Conservation (phyloP, 495 filamentous ascomycete species). For the Aspergillus coremiiformis region DNA sequence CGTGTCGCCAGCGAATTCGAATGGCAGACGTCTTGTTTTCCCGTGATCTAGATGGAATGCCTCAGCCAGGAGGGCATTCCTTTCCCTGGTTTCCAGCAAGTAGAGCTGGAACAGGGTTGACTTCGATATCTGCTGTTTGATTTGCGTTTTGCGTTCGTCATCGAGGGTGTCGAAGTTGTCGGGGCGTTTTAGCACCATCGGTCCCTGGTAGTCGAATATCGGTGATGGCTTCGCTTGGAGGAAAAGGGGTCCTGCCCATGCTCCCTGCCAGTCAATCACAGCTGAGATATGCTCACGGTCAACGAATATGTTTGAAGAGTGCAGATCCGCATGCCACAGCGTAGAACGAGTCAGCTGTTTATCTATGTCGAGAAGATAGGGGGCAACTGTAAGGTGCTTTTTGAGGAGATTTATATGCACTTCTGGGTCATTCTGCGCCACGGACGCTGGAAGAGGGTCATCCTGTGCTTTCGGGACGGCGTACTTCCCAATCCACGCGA, state of each 20-base stretch:
- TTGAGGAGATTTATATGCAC: slow-evolving; percentile 18
- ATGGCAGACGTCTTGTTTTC: slow-evolving; percentile 20
- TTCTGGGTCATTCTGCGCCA: slow-evolving; percentile 12
- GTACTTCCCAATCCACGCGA: slow-evolving; percentile 22
- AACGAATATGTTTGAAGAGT: slow-evolving; percentile 34
- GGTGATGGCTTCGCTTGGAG: slow-evolving; percentile 22
- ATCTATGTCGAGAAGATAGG: slow-evolving; percentile 23
- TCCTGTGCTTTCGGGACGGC: slow-evolving; percentile 16
- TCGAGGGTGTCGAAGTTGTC: slow-evolving; percentile 21
- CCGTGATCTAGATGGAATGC: slow-evolving; percentile 23
- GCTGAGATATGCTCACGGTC: slow-evolving; percentile 19
- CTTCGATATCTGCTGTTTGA: slow-evolving; percentile 22
- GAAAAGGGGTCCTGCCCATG: slow-evolving; percentile 26
- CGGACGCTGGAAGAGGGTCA: too few species aligned
- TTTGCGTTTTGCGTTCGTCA: slow-evolving; percentile 16
- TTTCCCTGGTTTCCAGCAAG: slow-evolving; percentile 16
- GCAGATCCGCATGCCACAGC: slow-evolving; percentile 34
- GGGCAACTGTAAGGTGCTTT: slow-evolving; percentile 18
- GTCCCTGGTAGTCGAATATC: slow-evolving; percentile 26
- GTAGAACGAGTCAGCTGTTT: slow-evolving; percentile 12
- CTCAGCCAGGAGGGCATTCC: slow-evolving; percentile 15
- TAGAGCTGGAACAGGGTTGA: slow-evolving; percentile 25
- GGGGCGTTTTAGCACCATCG: slow-evolving; percentile 18
- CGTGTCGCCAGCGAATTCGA: slow-evolving; percentile 23
- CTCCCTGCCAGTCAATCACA: slow-evolving; percentile 33